Evolutionary conservation across 1,139 yeast species (phyloP), one percentile per base, ranked within the genome.

Genomic region (Lodderomyces jiufengensis): DNA sequence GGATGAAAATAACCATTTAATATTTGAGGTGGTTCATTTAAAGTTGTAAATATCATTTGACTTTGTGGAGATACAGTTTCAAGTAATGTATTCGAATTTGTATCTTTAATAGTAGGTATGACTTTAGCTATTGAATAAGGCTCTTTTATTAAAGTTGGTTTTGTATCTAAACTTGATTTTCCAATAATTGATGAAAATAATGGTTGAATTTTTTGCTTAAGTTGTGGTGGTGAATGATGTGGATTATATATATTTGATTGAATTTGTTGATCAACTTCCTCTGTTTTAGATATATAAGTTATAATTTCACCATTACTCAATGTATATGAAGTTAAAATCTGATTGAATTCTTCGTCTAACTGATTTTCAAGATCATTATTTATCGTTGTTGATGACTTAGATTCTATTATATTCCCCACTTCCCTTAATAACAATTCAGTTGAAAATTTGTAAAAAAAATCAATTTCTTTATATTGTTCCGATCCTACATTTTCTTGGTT

Each of bases 1-100:
- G 97, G 96, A 56, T 88, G 95, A 48, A 83, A 71, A 52, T 85
- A 84, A 39, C 76, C 78, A 34, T 76, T 72, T 58, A 87, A 66
- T 39, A 87, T 73, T 45, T 82, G 85, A 1, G 85, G 73, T 2
- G 86, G 81, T 5, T 78, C 73, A 2, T 81, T 74, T 3, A 90
- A 85, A 12, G 62, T 59, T 40, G 78, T 74, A 7, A 85, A 84
- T 14, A 80, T 70, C 37, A 74, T 64, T 11, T 66, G 53, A 27
- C 64, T 59, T 18, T 65, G 57, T 9, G 59, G 79, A 2, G 83
- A 73, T 34, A 80, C 62, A 23, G 70, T 60, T 30, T 78, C 83
- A 45, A 80, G 55, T 33, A 75, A 62, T 47, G 73, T 46, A n/a
- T 46, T 44, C 9, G 57, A 52, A 12, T 49, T 44, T 5, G 55